Percentiles rank a stretch among this genome's conserved stretches.
Evolutionary conservation across 495 filamentous ascomycete species (phyloP).

Genomic region (Aspergillus egyptiacus): DNA sequence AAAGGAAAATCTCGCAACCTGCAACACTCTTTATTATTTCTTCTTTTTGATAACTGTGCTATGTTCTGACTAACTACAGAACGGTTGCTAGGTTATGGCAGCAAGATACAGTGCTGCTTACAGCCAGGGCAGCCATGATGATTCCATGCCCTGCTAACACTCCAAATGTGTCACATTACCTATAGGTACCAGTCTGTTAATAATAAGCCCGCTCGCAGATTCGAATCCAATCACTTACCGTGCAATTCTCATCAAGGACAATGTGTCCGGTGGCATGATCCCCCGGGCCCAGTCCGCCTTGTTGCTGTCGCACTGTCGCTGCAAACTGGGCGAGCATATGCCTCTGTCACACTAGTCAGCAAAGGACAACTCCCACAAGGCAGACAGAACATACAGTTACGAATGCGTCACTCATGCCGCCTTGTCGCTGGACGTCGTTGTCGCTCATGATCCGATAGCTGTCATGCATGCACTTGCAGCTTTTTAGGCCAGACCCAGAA

Average conservation of each 20-base stretch:
- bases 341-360: slow-evolving; percentile 32
- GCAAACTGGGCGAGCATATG: slow-evolving; percentile 56
- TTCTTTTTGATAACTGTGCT: too few relatives aligned
- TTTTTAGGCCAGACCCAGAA: slow-evolving; percentile 45
- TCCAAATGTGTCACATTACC: slow-evolving; percentile 18
- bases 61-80: too few relatives aligned
- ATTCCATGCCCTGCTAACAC: too few relatives aligned
- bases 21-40: neutral
- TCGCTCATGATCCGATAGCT: slow-evolving; percentile 58
- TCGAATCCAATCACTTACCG: slow-evolving; percentile 12
- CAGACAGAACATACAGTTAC: slow-evolving; percentile 51
- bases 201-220: neutral
- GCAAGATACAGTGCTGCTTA: too few relatives aligned
- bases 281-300: slow-evolving; percentile 12
- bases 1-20: neutral
- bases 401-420: slow-evolving; percentile 55
- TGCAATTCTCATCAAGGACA: slow-evolving; percentile 30
- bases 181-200: neutral
- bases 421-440: slow-evolving; percentile 59
- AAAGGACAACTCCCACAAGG: neutral
- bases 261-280: slow-evolving; percentile 20
- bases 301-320: slow-evolving; percentile 38
- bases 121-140: too few relatives aligned
- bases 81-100: too few relatives aligned
- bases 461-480: slow-evolving; percentile 53